These are phyloP conservation scores for Botrytis elliptica DNA, from an alignment of 2,329 filamentous ascomycete species.

Conservation along the genomic window DNA sequence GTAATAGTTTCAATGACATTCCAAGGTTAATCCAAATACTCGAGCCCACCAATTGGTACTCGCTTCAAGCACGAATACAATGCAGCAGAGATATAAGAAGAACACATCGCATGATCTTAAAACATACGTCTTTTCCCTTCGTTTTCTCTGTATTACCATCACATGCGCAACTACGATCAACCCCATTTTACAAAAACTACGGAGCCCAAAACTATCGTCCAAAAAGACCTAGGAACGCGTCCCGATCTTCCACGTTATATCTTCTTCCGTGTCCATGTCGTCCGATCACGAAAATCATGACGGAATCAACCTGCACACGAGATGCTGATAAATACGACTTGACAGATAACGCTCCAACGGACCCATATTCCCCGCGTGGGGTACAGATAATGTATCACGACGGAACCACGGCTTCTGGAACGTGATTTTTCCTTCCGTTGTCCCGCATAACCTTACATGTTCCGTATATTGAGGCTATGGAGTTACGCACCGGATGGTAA, in stretches of 20 bases:
- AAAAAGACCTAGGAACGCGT: background rate
- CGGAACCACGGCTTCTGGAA: background rate
- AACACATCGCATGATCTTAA: background rate
- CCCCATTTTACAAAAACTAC: background rate
- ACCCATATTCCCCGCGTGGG: constrained; percentile 3
- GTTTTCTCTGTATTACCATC: background rate
- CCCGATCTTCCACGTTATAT: background rate
- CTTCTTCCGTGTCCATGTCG: background rate
- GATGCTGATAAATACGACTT: background rate
- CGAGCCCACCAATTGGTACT: background rate
- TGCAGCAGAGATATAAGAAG: background rate
- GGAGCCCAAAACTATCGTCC: background rate
- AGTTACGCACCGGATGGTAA: background rate
- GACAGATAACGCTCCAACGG: background rate
- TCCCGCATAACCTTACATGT: background rate
- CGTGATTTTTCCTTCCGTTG: too few species aligned
- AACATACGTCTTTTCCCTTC: background rate
- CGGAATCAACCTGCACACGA: background rate
- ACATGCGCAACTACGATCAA: background rate
- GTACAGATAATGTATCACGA: background rate
- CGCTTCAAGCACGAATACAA: background rate
- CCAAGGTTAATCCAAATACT: background rate
- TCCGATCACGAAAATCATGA: background rate
- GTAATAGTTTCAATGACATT: background rate
- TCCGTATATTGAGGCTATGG: background rate